A percentile compares a stretch with the other conserved stretches of the same genome.
Conservation (phyloP, 768 basidiomycete genomes). For the Mycena maculata region DNA sequence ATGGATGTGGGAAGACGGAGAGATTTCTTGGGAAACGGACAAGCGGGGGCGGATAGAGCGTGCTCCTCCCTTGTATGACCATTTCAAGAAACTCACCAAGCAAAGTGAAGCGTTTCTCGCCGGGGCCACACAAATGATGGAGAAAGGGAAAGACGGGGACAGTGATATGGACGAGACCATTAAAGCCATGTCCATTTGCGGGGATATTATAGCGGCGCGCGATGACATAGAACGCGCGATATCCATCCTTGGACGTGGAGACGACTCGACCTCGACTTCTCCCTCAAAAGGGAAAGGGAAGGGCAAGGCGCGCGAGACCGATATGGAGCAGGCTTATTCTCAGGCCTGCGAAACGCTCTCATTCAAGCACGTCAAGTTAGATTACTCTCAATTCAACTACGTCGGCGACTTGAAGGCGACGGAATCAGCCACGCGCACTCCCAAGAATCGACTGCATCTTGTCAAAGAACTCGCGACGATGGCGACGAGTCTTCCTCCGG, state of each 20-base stretch:
- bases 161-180: slow-evolving; percentile 54
- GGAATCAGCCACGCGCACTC: slow-evolving; percentile 53
- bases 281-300: slow-evolving; percentile 33
- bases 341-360: slow-evolving; percentile 60
- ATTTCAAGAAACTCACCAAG: slow-evolving; percentile 64
- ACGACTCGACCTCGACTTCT: not conserved
- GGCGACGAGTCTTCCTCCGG: slow-evolving; percentile 66
- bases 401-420: slow-evolving; percentile 45
- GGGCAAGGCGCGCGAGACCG: slow-evolving; percentile 43
- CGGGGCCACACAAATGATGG: slow-evolving; percentile 57
- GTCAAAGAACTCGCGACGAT: slow-evolving; percentile 67
- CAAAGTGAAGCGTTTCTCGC: slow-evolving; percentile 63
- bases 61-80: slow-evolving; percentile 56
- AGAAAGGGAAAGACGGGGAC: slow-evolving; percentile 41
- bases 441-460: slow-evolving; percentile 62
- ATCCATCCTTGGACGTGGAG: slow-evolving; percentile 47
- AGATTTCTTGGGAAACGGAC: slow-evolving; percentile 54
- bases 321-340: slow-evolving; percentile 55
- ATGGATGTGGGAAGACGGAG: slow-evolving; percentile 61
- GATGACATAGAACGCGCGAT: slow-evolving; percentile 64
- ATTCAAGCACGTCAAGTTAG: slow-evolving; percentile 56
- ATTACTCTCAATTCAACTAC: slow-evolving; percentile 50
- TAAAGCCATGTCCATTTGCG: slow-evolving; percentile 59
- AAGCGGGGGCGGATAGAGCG: slow-evolving; percentile 45
- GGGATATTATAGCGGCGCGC: slow-evolving; percentile 62